Conservation (phyloP, 257 asterid species). For the Petrea volubilis region DNA sequence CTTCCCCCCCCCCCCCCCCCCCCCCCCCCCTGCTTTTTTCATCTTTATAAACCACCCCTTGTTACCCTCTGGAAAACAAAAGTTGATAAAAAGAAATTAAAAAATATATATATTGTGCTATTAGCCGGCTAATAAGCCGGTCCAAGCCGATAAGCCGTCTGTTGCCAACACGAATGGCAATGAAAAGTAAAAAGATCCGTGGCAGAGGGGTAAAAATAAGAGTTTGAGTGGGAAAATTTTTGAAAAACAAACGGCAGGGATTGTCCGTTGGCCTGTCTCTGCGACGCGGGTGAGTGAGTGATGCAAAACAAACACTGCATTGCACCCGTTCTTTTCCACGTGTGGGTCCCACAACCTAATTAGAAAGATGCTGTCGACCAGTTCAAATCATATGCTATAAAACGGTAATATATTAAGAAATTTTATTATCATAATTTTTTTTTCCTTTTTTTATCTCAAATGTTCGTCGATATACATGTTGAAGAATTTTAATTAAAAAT, state of each 20-base stretch:
- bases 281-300: slow-evolving; percentile 14
- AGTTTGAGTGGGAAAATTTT: not conserved
- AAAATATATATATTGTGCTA: not conserved
- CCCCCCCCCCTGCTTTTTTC: not conserved
- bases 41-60: not conserved
- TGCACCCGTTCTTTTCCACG: slow-evolving; percentile 16
- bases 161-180: slow-evolving; percentile 21
- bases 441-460: no score
- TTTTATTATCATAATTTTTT: no score
- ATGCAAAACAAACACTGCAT: slow-evolving; percentile 23
- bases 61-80: not conserved
- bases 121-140: slow-evolving; percentile 30
- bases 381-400: no score
- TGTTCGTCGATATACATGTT: no score
- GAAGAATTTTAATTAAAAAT: no score
- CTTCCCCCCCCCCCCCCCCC: not conserved
- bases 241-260: slow-evolving; percentile 43
- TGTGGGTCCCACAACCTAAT: slow-evolving; percentile 31
- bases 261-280: slow-evolving; percentile 58
- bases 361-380: no score
- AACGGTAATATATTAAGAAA: no score
- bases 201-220: slow-evolving; percentile 7
- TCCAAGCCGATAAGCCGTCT: slow-evolving; percentile 28
- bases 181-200: slow-evolving; percentile 5
- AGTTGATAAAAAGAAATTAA: not conserved